These are phyloP conservation scores for Berkeleyomyces rouxiae DNA, from an alignment of 2,329 filamentous ascomycete genomes.

Conservation along the genomic window DNA sequence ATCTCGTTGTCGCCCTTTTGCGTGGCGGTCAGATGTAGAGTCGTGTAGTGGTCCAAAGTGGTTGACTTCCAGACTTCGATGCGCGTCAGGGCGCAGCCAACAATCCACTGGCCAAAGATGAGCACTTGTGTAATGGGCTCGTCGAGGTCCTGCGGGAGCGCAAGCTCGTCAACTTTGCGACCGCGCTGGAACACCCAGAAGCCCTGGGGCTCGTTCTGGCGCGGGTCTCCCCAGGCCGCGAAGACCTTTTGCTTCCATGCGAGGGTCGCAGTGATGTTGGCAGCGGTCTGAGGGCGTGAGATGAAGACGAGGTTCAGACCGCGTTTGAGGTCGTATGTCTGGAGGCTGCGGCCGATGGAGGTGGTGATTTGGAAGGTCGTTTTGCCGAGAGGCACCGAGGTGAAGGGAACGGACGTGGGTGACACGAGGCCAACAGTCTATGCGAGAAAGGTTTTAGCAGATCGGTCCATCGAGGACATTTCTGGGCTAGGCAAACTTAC, in stretches of 20 bases:
- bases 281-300: slow-evolving; percentile 75
- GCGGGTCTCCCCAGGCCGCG: slow-evolving; percentile 67
- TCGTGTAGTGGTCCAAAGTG: slow-evolving; percentile 80
- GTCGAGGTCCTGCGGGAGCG: slow-evolving; percentile 44
- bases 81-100: slow-evolving; percentile 57
- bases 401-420: slow-evolving; percentile 78
- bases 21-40: slow-evolving; percentile 44
- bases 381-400: slow-evolving; percentile 74
- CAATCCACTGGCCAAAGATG: slow-evolving; percentile 80
- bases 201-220: slow-evolving; percentile 39
- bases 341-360: slow-evolving; percentile 73
- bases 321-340: slow-evolving; percentile 86
- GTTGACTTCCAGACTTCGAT: slow-evolving; percentile 81
- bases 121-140: slow-evolving; percentile 64
- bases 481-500: slow-evolving; percentile 33
- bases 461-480: neutral
- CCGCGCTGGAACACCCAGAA: slow-evolving; percentile 88
- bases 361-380: slow-evolving; percentile 96
- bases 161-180: slow-evolving; percentile 62
- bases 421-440: slow-evolving; percentile 90
- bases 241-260: slow-evolving; percentile 79
- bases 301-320: slow-evolving; percentile 89
- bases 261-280: slow-evolving; percentile 66
- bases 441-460: neutral
- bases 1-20: slow-evolving; percentile 48